Evolutionary conservation across 208 protist species (phyloP).

Genomic region (Strigomonas culicis): DNA sequence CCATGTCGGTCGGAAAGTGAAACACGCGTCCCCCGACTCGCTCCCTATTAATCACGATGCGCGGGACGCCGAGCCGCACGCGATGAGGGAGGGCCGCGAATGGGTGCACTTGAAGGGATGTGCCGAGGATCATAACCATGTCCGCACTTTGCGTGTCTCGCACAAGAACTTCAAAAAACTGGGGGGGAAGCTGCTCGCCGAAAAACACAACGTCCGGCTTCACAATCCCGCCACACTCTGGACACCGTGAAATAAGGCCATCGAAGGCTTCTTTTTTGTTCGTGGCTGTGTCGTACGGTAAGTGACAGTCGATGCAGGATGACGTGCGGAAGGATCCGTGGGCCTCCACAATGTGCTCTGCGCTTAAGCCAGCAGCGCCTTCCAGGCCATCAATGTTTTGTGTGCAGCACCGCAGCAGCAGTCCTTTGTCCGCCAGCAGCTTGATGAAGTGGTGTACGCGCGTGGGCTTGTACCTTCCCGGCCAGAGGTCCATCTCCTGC

Average conservation of each 20-base stretch:
- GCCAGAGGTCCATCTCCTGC: slow-evolving; percentile 83
- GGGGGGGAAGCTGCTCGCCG: slow-evolving; percentile 90
- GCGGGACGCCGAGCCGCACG: slow-evolving; percentile 57
- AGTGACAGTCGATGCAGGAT: slow-evolving; percentile 82
- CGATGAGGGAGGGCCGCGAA: slow-evolving; percentile 81
- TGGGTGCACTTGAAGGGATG: slow-evolving; percentile 93
- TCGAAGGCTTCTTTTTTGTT: slow-evolving; percentile 30
- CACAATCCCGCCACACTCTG: slow-evolving; percentile 64
- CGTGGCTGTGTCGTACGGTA: slow-evolving; percentile 36
- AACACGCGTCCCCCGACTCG: slow-evolving; percentile 74
- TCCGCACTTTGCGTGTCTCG: slow-evolving; percentile 80
- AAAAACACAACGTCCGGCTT: slow-evolving; percentile 98
- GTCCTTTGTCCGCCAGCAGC: slow-evolving; percentile 87
- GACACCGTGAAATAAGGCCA: slow-evolving; percentile 59
- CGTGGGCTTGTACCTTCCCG: slow-evolving; percentile 80
- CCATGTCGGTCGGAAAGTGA: slow-evolving; percentile 63
- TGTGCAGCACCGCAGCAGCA: slow-evolving; percentile 92
- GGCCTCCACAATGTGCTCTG: slow-evolving; percentile 89
- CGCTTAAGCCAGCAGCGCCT: slow-evolving; percentile 64
- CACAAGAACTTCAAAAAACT: slow-evolving; percentile 66
- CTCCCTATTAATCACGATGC: slow-evolving; percentile 89
- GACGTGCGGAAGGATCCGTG: slow-evolving; percentile 93
- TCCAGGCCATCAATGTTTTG: slow-evolving; percentile 98
- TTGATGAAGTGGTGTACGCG: slow-evolving; percentile 92
- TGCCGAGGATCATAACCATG: slow-evolving; percentile 94